These are phyloP conservation scores for Nicotiana obtusifolia DNA, from an alignment of 257 asterid genomes.

Conservation along the genomic window DNA sequence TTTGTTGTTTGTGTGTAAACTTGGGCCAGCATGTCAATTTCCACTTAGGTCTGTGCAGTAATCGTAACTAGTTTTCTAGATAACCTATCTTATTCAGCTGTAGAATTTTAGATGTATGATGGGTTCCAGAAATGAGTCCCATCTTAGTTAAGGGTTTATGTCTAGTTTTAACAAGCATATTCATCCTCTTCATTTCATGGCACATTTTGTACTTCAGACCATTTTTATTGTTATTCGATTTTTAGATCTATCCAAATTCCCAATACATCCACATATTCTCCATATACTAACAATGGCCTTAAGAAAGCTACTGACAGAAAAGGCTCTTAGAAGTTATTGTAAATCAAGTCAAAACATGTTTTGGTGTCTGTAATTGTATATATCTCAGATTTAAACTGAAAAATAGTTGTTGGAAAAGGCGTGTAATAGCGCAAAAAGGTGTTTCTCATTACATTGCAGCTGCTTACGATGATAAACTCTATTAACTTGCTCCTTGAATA, in stretches of 20 bases:
- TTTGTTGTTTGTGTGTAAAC: conserved; percentile 25
- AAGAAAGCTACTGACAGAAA: neutral
- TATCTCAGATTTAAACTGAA: no score
- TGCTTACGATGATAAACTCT: no score
- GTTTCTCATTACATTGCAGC: no score
- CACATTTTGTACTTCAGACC: neutral
- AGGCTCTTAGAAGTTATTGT: neutral
- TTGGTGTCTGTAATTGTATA: no score
- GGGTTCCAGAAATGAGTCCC: neutral
- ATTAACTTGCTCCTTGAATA: no score
- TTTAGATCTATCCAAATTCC: neutral
- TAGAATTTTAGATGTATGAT: conserved; percentile 29
- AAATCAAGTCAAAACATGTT: no score
- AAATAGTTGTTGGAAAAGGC: no score
- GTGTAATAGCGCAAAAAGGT: no score
- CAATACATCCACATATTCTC: neutral
- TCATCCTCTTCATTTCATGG: neutral
- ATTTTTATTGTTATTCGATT: neutral
- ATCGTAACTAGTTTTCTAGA: conserved; percentile 22
- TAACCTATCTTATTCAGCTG: conserved; percentile 12
- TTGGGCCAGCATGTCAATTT: conserved; percentile 17
- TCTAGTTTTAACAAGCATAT: neutral
- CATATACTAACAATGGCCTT: neutral
- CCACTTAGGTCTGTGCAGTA: conserved; percentile 27
- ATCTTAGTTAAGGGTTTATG: neutral